Conservation (phyloP, 116 monocot species). For the Iris pallida region DNA sequence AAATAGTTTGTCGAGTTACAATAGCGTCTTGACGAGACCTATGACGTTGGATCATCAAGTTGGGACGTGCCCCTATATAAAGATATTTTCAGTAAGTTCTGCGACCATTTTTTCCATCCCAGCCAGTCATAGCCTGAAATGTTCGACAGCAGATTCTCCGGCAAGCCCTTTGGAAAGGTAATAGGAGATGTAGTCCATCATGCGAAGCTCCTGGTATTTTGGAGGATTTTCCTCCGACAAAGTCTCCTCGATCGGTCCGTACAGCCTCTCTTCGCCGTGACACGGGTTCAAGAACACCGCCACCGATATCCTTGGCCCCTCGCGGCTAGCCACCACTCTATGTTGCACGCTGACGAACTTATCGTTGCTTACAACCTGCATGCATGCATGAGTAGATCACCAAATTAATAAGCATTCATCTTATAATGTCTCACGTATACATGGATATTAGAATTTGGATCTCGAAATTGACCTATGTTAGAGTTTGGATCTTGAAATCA, state of each 20-base stretch:
- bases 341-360: conserved; percentile 1
- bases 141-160: neutral
- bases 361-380: conserved; percentile 4
- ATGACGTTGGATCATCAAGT: too few relatives aligned
- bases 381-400: too few relatives aligned
- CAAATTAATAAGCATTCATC: too few relatives aligned
- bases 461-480: too few relatives aligned
- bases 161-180: neutral
- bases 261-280: neutral
- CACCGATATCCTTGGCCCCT: neutral
- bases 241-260: neutral
- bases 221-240: conserved; percentile 9
- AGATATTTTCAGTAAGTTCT: too few relatives aligned
- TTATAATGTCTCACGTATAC: too few relatives aligned
- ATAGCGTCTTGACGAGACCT: too few relatives aligned
- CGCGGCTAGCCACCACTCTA: neutral
- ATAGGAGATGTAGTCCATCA: neutral
- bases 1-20: too few relatives aligned
- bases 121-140: conserved; percentile 5
- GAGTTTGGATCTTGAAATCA: too few relatives aligned
- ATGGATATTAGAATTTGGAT: too few relatives aligned
- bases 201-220: neutral
- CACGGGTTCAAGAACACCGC: neutral
- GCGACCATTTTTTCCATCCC: too few relatives aligned
- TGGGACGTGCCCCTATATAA: too few relatives aligned